These are phyloP conservation scores for Akebia trifoliata DNA, from an alignment of 164 flowering plant genomes.

Conservation along the genomic window DNA sequence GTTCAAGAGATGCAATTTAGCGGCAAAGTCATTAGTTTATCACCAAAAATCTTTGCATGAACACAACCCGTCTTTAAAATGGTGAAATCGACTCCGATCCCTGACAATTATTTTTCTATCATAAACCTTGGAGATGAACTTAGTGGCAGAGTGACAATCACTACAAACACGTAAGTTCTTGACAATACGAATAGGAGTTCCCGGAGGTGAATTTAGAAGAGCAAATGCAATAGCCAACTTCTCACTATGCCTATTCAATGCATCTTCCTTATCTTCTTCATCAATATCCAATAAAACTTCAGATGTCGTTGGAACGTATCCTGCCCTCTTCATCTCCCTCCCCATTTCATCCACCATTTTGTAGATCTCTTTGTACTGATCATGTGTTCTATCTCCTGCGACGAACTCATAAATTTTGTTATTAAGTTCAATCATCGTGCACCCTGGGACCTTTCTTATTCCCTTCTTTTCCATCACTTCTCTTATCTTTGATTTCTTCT, in stretches of 20 bases:
- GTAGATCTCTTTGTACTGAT: conserved; percentile 4
- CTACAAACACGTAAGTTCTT: conserved; percentile 16
- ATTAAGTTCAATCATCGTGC: conserved; percentile 12
- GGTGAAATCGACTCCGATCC: conserved; percentile 13
- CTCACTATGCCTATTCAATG: conserved; percentile 15
- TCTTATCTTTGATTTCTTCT: conserved; percentile 13
- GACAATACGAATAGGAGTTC: conserved; percentile 9
- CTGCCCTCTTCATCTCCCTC: conserved; percentile 10
- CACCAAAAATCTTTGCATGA: conserved; percentile 16
- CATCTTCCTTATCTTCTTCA: conserved; percentile 16
- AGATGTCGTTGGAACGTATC: conserved; percentile 11
- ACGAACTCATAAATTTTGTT: conserved; percentile 12
- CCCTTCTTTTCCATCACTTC: conserved; percentile 12
- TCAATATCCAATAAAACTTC: conserved; percentile 11
- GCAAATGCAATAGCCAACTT: conserved; percentile 16
- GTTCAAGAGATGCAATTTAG: too few species aligned
- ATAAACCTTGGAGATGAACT: conserved; percentile 14
- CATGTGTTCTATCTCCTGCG: conserved; percentile 8
- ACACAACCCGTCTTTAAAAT: conserved; percentile 11
- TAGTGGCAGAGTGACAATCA: conserved; percentile 14
- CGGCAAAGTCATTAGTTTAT: background rate
- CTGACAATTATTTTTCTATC: conserved; percentile 14
- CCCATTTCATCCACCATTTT: conserved; percentile 16
- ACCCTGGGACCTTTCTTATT: conserved; percentile 10
- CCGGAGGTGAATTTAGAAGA: conserved; percentile 9